These are phyloP conservation scores for Globisporangium spinosum DNA, from an alignment of 352 stramenopile genomes.

Conservation along the genomic window DNA sequence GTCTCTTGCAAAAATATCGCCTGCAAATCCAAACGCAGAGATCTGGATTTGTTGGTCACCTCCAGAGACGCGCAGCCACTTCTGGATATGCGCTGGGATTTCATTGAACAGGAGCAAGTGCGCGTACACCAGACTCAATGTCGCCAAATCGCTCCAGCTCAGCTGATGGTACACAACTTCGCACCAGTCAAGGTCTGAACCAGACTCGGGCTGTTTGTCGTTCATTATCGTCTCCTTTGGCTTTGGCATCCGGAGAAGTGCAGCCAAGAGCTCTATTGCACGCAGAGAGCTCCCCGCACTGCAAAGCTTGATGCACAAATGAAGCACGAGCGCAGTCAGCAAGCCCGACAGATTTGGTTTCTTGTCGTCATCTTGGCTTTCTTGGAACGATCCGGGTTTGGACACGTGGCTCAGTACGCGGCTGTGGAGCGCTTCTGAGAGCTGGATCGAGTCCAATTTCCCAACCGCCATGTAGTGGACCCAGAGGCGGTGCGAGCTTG, in stretches of 20 bases:
- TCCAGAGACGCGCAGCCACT: slow-evolving; percentile 17
- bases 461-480: slow-evolving; percentile 23
- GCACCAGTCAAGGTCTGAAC: slow-evolving; percentile 15
- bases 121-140: slow-evolving; percentile 12
- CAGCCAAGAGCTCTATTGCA: slow-evolving; percentile 12
- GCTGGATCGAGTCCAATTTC: slow-evolving; percentile 17
- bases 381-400: slow-evolving; percentile 5
- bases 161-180: slow-evolving; percentile 8
- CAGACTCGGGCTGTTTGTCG: background rate
- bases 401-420: slow-evolving; percentile 15
- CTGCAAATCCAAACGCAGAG: slow-evolving; percentile 9
- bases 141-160: slow-evolving; percentile 10
- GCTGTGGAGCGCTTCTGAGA: slow-evolving; percentile 15
- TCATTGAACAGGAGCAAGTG: slow-evolving; percentile 19
- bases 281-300: slow-evolving; percentile 2
- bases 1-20: slow-evolving; percentile 5
- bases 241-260: background rate
- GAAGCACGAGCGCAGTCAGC: slow-evolving; percentile 16
- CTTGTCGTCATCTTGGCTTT: background rate
- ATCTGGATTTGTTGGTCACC: slow-evolving; percentile 1
- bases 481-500: slow-evolving; percentile 27
- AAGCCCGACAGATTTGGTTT: slow-evolving; percentile 10
- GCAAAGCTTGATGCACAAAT: slow-evolving; percentile 21
- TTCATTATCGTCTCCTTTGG: background rate
- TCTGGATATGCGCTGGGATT: slow-evolving; percentile 14